phyloP scores from a whole-genome alignment of 768 basidiomycete genomes.

The Pleurotus giganteus region DNA sequence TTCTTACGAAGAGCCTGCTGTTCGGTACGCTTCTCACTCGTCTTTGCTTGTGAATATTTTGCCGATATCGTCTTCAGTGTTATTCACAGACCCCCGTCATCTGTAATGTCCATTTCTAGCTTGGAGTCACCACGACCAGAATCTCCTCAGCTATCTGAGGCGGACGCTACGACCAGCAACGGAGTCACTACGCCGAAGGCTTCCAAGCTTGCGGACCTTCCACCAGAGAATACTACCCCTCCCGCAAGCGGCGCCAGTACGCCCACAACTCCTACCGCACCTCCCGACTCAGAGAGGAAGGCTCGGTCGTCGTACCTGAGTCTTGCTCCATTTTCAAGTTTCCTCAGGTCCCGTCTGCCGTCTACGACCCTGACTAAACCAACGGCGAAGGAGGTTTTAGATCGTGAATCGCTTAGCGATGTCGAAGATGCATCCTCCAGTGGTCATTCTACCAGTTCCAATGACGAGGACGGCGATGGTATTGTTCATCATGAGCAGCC shows the following conservation, averaged over 20 bases:
- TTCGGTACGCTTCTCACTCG: conserved; percentile 38
- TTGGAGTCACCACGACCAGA: conserved; percentile 15
- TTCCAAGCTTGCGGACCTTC: conserved; percentile 19
- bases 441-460: neutral
- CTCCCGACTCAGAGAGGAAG: conserved; percentile 23
- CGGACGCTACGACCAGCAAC: neutral
- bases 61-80: too few relatives aligned
- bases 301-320: conserved; percentile 48
- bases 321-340: conserved; percentile 59
- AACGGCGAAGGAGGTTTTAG: conserved; percentile 14
- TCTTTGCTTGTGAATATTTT: neutral
- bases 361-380: conserved; percentile 8
- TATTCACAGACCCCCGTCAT: conserved; percentile 2
- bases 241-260: conserved; percentile 57
- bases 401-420: neutral
- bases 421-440: neutral
- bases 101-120: conserved; percentile 6
- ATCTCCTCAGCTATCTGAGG: conserved; percentile 25
- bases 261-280: conserved; percentile 41
- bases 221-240: conserved; percentile 37
- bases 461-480: neutral
- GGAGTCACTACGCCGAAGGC: conserved; percentile 33
- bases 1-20: conserved; percentile 54
- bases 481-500: conserved; percentile 10
- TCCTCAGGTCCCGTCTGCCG: conserved; percentile 10